These are phyloP conservation scores for Yamagishiella unicocca DNA, from an alignment of 139 green algal genomes.

Conservation along the genomic window DNA sequence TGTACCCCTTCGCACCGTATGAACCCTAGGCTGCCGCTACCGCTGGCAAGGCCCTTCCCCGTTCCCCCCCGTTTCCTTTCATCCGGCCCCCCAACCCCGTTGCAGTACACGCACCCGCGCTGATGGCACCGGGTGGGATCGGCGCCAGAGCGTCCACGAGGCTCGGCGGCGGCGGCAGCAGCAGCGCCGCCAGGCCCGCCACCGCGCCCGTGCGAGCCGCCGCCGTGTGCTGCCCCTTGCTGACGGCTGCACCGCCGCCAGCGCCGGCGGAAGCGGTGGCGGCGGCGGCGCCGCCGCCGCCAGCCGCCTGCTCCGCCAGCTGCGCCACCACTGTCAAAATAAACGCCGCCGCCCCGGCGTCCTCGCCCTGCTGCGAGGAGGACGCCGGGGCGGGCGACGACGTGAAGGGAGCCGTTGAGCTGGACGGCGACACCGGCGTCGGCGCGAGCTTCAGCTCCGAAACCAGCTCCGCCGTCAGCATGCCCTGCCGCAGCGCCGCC, in stretches of 20 bases:
- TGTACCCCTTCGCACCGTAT: too few species aligned
- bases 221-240: constrained; percentile 8
- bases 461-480: constrained; percentile 1
- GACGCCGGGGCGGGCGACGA: too few species aligned
- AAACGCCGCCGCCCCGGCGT: neutral
- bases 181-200: constrained; percentile 27
- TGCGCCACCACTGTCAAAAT: neutral
- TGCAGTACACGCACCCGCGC: neutral
- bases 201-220: constrained; percentile 25
- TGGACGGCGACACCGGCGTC: neutral
- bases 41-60: too few species aligned
- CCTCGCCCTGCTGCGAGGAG: too few species aligned
- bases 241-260: neutral
- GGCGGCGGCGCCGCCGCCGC: constrained; percentile 6
- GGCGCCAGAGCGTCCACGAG: constrained; percentile 32
- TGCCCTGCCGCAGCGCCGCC: constrained; percentile 33
- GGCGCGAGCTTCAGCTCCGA: neutral
- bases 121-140: neutral
- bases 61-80: too few species aligned
- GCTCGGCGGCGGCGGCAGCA: constrained; percentile 38
- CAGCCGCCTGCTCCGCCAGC: neutral
- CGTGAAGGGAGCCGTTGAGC: too few species aligned
- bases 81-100: too few species aligned
- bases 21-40: too few species aligned
- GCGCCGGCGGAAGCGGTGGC: too few species aligned